phyloP scores from a whole-genome alignment of 1,284 basidiomycete species.

The Cutaneotrichosporon sp. region DNA sequence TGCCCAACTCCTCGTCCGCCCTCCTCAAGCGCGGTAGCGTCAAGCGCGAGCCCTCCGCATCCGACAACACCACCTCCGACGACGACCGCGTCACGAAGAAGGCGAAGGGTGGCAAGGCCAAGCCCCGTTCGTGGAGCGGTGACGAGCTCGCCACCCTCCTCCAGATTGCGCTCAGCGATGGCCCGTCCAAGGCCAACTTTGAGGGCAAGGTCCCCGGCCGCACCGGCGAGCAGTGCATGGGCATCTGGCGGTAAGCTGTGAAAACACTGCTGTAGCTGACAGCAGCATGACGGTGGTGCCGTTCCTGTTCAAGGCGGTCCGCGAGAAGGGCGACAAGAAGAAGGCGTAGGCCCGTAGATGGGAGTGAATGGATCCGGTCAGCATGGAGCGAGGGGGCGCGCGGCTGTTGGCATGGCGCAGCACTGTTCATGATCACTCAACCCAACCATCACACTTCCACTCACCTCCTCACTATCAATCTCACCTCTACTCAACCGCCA shows the following conservation, averaged over 20 bases:
- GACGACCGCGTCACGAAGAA: background rate
- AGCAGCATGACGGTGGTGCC: conserved; percentile 11
- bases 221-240: conserved; percentile 11
- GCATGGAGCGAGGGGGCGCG: background rate
- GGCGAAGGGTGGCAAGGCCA: background rate
- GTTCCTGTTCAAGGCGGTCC: conserved; percentile 6
- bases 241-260: conserved; percentile 19
- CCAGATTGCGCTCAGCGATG: conserved; percentile 1
- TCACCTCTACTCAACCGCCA: background rate
- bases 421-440: background rate
- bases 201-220: conserved; percentile 17
- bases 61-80: background rate
- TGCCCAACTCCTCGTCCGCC: background rate
- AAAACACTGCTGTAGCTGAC: background rate
- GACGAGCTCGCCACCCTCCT: conserved; percentile 15
- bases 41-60: background rate
- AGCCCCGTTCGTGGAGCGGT: conserved; percentile 6
- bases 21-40: background rate
- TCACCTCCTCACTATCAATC: background rate
- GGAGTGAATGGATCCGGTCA: background rate
- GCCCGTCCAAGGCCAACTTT: conserved; percentile 7
- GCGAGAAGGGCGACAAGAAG: conserved; percentile 3
- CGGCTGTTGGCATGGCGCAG: background rate
- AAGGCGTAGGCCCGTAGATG: background rate
- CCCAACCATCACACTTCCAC: background rate